Evolutionary conservation across 1,284 basidiomycete genomes (phyloP).

Genomic region (Meripilus lineatus): DNA sequence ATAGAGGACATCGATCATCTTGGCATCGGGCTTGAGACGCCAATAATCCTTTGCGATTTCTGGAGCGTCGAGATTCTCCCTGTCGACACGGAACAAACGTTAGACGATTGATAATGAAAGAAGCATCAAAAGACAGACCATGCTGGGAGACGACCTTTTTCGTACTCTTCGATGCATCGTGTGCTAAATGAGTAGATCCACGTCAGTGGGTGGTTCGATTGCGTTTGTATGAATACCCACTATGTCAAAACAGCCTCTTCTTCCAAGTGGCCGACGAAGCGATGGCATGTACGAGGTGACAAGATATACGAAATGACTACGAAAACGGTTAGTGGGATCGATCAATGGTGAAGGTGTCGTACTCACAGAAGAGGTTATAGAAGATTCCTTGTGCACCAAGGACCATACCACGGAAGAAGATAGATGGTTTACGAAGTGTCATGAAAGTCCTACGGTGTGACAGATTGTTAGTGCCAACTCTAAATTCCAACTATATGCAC

Average conservation of each 20-base stretch:
- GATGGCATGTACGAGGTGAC: constrained; percentile 82
- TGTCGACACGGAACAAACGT: constrained; percentile 18
- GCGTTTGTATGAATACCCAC: constrained; percentile 33
- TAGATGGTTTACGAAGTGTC: constrained; percentile 74
- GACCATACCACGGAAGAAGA: constrained; percentile 76
- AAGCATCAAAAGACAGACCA: constrained; percentile 51
- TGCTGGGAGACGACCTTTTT: constrained; percentile 82
- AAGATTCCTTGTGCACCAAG: constrained; percentile 89
- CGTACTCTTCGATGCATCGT: constrained; percentile 78
- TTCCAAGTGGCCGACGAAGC: constrained; percentile 93
- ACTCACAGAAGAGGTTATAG: constrained; percentile 84
- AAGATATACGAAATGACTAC: constrained; percentile 78
- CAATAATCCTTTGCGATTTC: constrained; percentile 93
- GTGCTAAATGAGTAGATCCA: constrained; percentile 43
- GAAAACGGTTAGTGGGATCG: constrained; percentile 1
- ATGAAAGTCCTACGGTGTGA: constrained; percentile 71
- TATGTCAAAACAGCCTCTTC: constrained; percentile 92
- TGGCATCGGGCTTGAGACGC: constrained; percentile 73
- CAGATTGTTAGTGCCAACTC: constrained; percentile 8
- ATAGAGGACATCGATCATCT: constrained; percentile 82
- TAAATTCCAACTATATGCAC: background rate
- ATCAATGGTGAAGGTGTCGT: background rate
- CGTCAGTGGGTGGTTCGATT: constrained; percentile 15
- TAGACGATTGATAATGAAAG: background rate
- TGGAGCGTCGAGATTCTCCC: constrained; percentile 68